A percentile compares a stretch with the other conserved stretches of the same genome.
Conservation (phyloP, 139 green algal species). For the Chlamydomonas schloesseri region DNA sequence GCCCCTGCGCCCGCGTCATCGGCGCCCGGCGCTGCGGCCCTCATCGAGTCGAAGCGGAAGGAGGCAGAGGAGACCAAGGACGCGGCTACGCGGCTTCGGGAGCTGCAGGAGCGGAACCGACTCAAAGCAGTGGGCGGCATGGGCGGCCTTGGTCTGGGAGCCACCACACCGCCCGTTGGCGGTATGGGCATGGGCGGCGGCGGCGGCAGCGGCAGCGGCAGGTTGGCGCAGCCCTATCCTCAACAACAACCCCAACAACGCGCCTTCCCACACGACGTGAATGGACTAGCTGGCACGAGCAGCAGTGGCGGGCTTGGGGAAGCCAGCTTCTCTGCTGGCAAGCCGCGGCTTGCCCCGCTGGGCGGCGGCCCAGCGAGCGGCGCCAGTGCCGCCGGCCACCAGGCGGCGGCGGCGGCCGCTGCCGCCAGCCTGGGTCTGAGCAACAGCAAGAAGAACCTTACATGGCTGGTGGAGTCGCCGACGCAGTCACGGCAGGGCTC, state of each 20-base stretch:
- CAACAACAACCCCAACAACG: not conserved
- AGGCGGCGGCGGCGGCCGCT: too few relatives aligned
- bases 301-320: too few relatives aligned
- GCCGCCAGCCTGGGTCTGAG: not conserved
- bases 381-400: too few relatives aligned
- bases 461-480: not conserved
- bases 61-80: not conserved
- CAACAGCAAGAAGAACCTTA: not conserved
- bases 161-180: not conserved
- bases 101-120: slow-evolving; percentile 1
- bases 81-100: not conserved
- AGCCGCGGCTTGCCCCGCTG: too few relatives aligned
- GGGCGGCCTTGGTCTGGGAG: not conserved
- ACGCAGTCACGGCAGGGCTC: not conserved
- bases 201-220: not conserved
- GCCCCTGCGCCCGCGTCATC: too few relatives aligned
- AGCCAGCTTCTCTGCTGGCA: not conserved
- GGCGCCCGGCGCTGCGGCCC: not conserved
- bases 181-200: not conserved
- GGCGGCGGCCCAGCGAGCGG: too few relatives aligned
- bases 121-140: too few relatives aligned
- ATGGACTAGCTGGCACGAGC: too few relatives aligned
- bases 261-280: not conserved
- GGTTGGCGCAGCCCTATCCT: not conserved
- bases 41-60: not conserved